These are phyloP conservation scores for Fusarium heterosporum DNA, from an alignment of 2,329 filamentous ascomycete genomes.

Conservation along the genomic window DNA sequence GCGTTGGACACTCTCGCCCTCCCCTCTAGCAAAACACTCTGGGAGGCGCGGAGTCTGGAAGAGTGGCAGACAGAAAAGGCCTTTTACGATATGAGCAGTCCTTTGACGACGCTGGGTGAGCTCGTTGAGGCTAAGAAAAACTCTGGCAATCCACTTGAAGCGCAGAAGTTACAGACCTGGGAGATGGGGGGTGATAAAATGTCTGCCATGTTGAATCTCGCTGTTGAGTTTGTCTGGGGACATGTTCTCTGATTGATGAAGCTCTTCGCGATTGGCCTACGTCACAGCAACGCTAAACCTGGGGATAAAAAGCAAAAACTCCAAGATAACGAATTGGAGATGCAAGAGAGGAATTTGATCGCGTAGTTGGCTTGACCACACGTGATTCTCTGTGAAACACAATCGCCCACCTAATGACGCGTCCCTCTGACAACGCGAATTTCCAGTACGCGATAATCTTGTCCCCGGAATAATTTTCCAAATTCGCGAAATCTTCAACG, in stretches of 20 bases:
- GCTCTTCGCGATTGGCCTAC: not conserved
- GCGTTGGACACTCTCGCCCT: slow-evolving; percentile 27
- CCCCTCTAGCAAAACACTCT: slow-evolving; percentile 35
- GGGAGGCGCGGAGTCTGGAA: slow-evolving; percentile 43
- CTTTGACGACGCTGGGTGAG: slow-evolving; percentile 37
- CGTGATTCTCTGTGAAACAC: rapidly evolving
- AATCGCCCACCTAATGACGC: not conserved
- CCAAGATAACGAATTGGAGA: not conserved
- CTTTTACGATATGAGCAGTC: slow-evolving; percentile 25
- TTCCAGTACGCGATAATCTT: not conserved
- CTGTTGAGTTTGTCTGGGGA: slow-evolving; percentile 37
- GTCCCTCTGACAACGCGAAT: not conserved
- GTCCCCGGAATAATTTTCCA: too few species aligned
- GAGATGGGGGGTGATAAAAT: slow-evolving; percentile 46
- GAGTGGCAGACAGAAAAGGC: slow-evolving; percentile 46
- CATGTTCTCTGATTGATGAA: not conserved
- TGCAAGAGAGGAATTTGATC: not conserved
- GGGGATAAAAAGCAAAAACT: slow-evolving; percentile 10
- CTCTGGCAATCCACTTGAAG: not conserved
- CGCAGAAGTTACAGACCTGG: slow-evolving; percentile 40
- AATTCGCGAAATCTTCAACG: too few species aligned
- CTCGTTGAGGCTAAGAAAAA: slow-evolving; percentile 18
- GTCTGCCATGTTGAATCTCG: slow-evolving; percentile 40
- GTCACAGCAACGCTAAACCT: not conserved
- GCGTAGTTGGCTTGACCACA: not conserved